phyloP scores from a whole-genome alignment of 345 rosid species.

The Salix udensis region DNA sequence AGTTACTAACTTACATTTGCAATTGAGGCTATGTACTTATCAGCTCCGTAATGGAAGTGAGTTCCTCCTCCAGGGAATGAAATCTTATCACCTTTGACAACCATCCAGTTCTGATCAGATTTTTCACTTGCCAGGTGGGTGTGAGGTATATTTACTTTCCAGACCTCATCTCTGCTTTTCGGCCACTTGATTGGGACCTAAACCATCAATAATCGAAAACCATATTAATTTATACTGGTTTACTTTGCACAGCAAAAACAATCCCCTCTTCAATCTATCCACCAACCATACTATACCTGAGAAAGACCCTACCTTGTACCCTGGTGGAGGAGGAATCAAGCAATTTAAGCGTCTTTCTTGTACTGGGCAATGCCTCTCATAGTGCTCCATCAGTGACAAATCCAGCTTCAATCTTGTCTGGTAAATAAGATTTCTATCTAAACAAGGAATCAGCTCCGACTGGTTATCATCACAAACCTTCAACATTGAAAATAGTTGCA shows the following conservation, averaged over 20 bases:
- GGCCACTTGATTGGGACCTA: conserved; percentile 99
- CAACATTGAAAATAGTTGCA: neutral
- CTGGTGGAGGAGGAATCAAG: conserved; percentile 94
- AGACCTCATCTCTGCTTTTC: conserved; percentile 95
- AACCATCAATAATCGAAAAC: neutral
- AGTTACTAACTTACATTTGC: conserved; percentile 62
- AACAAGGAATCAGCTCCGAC: conserved; percentile 92
- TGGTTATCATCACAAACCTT: conserved; percentile 96
- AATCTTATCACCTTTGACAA: conserved; percentile 91
- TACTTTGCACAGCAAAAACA: neutral
- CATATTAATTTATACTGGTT: neutral
- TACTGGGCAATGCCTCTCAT: conserved; percentile 94
- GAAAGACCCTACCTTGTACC: conserved; percentile 63
- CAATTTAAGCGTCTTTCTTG: conserved; percentile 91
- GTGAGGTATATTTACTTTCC: conserved; percentile 99
- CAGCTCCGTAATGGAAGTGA: conserved; percentile 99
- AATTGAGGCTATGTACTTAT: conserved; percentile 84
- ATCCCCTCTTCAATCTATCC: neutral
- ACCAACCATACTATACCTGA: too few species aligned
- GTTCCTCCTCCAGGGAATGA: conserved; percentile 96
- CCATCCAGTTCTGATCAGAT: conserved; percentile 99
- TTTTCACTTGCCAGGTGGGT: conserved; percentile 97
- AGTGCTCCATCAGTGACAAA: conserved; percentile 92
- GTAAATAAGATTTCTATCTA: conserved; percentile 84
- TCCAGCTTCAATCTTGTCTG: conserved; percentile 96